Percentiles rank a stretch among this genome's conserved stretches.
phyloP scores from a whole-genome alignment of 2,329 filamentous ascomycete species.

The Diaporthe citriasiana region DNA sequence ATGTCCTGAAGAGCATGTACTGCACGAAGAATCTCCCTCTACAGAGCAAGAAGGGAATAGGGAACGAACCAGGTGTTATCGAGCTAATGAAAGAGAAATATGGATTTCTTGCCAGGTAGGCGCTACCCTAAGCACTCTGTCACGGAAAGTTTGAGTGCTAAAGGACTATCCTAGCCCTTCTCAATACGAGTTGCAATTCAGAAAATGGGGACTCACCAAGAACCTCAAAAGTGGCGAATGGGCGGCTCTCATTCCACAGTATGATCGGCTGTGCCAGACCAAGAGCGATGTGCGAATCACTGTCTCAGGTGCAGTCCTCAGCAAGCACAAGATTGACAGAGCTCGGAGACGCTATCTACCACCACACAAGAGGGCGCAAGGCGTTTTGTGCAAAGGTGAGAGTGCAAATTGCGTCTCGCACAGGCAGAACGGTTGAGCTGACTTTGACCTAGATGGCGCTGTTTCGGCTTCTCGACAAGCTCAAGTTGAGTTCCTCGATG shows the following conservation, averaged over 20 bases:
- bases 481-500: not conserved
- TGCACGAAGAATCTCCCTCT: not conserved
- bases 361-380: fast-evolving
- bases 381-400: not conserved
- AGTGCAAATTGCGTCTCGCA: fast-evolving
- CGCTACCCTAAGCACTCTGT: not conserved
- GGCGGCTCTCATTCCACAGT: not conserved
- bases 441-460: not conserved
- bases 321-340: constrained; percentile 6
- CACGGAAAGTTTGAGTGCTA: not conserved
- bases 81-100: not conserved
- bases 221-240: not conserved
- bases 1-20: not conserved
- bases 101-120: not conserved
- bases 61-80: not conserved
- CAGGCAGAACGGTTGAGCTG: not conserved
- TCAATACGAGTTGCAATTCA: constrained; percentile 14
- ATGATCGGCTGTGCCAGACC: not conserved
- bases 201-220: constrained; percentile 6
- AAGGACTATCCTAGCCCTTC: not conserved
- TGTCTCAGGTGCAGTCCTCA: not conserved
- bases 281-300: not conserved
- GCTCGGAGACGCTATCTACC: not conserved
- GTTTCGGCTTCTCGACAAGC: not conserved
- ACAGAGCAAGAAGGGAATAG: not conserved